Evolutionary conservation across 169 alveolate genomes (phyloP), one percentile per base, ranked within the genome.

Genomic region (Plasmodium coatneyi): DNA sequence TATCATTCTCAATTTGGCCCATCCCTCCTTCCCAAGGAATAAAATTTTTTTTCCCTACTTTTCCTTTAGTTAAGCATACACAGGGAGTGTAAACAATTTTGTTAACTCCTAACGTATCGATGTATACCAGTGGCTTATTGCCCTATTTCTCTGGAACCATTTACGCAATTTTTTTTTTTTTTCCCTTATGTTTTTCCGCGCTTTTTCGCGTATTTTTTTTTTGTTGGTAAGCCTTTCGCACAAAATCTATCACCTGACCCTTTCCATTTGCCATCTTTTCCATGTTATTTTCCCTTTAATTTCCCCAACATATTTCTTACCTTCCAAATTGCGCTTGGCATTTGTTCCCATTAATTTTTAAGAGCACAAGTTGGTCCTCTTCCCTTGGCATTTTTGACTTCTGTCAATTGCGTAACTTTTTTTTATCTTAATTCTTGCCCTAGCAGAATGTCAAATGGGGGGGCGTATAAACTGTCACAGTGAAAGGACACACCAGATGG

Each of bases 201-300:
- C 10, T 60, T 60, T 60, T 60, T 60, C 16, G 34, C 34, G 74
- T 60, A 60, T 22, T 60, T 60, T 60, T 60, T 60, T 60, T 60
- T 60, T 25, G 9, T 60, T 60, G 36, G 28, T 60, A 66, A 66
- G 41, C 76, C 36, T 66, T 66, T 66, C 6, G 76, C 76, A 28
- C 36, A 66, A 25, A 66, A 66, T 7, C 36, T 66, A 25, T 66
- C 76, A 2, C 32, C 10, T 66, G 6, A 66, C 9, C 76, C 36
- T 66, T 66, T 66, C 30, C 7, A 9, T 14, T 19, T 25, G 76
- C 36, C 30, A 66, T 66, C 60, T 14, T 66, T 66, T 28, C 76
- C 76, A 66, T 66, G 41, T 16, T 66, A 66, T 66, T 66, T 36
- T 66, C 76, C 74, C 36, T 66, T 66, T 66, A 66, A 66, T 66